Base-by-base conservation (phyloP, 495 filamentous ascomycete genomes). In the Trichoderma virens region DNA sequence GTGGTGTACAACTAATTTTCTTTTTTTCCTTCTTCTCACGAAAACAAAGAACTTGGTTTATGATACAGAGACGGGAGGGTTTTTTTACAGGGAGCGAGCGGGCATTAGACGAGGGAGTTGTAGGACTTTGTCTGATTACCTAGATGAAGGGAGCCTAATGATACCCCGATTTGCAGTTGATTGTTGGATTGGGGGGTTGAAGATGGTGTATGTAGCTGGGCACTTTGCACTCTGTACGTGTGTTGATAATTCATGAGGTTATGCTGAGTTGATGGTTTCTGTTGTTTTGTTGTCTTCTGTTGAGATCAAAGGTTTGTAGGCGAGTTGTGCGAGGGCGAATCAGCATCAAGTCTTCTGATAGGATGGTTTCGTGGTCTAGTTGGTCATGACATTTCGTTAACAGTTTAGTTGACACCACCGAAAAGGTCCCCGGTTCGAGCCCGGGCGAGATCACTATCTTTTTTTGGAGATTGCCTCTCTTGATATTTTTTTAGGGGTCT, bases 351-450 rank as follows among this genome's bases (percentile, higher is more conserved):
- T 18, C 32, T 35, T 47, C 3, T 20, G 4, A 47, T 47, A 20
- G 20, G 43, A 45, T 56, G 51, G 51, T 56, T 56, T 56, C 51
- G 51, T 56, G 51, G 51, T 56, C 51, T 56, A 56, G 51, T 56
- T 56, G 51, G 51, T 56, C 51, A 56, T 56, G 51, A 56, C 51
- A 56, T 56, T 56, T 56, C 51, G 51, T 56, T 56, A 56, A 56
- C 47, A 56, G n/a, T n/a, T 20, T 56, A 4, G 51, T 56, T 56
- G 51, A 56, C 51, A 56, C 51, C 51, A 56, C 51, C 51, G 51
- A 56, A 56, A 56, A 56, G 51, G 51, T 56, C 51, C 51, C 51
- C 51, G 51, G 51, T 56, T 56, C 51, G 51, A 56, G 51, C 51
- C 51, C 51, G 51, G 51, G 51, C 51, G 51, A 56, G 25, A 56